Conservation (phyloP, 2,329 filamentous ascomycete species). For the Colletotrichum cuscutae region DNA sequence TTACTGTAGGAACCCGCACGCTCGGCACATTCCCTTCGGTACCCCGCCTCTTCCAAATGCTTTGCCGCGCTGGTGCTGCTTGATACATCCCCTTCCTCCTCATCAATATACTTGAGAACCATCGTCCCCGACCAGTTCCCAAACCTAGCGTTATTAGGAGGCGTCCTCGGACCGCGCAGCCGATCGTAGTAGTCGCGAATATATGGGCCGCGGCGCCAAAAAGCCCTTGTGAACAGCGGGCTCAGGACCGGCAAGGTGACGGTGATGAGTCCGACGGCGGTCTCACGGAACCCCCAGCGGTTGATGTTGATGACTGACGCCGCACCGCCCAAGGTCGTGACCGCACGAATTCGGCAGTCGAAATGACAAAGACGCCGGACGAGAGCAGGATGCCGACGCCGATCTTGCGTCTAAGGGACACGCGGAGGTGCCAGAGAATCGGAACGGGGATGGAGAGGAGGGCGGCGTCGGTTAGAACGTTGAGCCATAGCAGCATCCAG, state of each 20-base stretch:
- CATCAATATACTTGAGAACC: conserved; percentile 25
- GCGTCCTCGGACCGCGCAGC: not conserved
- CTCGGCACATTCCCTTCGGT: not conserved
- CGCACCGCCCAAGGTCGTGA: conserved; percentile 35
- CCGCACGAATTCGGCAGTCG: conserved; percentile 39
- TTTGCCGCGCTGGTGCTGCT: not conserved
- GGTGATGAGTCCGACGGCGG: conserved; percentile 39
- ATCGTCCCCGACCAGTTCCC: conserved; percentile 21
- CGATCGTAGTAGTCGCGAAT: conserved; percentile 24
- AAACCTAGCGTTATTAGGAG: conserved; percentile 8
- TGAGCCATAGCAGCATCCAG: conserved; percentile 38
- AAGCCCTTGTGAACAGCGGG: conserved; percentile 33
- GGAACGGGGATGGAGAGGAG: conserved; percentile 41
- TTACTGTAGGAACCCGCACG: not conserved
- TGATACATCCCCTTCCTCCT: not conserved
- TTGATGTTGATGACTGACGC: conserved; percentile 41
- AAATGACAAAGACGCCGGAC: conserved; percentile 42
- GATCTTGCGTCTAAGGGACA: conserved; percentile 33
- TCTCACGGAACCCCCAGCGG: conserved; percentile 36
- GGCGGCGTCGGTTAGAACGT: conserved; percentile 39
- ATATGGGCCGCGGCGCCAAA: conserved; percentile 35
- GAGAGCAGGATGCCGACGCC: conserved; percentile 39
- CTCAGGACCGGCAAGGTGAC: conserved; percentile 36
- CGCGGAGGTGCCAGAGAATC: conserved; percentile 38
- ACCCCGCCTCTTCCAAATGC: not conserved